Evolutionary conservation across 495 filamentous ascomycete genomes (phyloP).

Genomic region (Entonaema liquescens): DNA sequence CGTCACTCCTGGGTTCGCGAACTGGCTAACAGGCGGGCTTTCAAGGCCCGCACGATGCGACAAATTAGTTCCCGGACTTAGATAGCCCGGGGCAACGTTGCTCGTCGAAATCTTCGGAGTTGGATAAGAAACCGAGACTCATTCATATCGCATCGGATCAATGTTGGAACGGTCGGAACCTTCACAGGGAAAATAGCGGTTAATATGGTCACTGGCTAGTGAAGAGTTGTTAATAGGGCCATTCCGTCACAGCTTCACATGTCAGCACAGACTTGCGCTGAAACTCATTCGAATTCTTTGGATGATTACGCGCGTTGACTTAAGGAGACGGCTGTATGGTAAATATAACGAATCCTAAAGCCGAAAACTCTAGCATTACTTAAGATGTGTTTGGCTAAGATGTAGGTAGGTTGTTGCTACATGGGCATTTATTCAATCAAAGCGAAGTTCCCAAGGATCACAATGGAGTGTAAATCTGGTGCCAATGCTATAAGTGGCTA

Average conservation of each 20-base stretch:
- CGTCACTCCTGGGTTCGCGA: slow-evolving; percentile 16
- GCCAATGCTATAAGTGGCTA: no score
- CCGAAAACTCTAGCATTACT: not conserved
- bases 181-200: not conserved
- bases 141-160: not conserved
- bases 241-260: not conserved
- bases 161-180: not conserved
- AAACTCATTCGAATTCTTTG: not conserved
- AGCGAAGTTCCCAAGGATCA: no score
- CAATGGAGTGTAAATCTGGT: no score
- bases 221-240: not conserved
- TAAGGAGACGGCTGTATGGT: not conserved
- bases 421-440: no score
- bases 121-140: not conserved
- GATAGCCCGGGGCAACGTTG: slow-evolving; percentile 24
- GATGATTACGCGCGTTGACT: not conserved
- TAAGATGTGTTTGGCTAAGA: no score
- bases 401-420: no score
- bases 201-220: not conserved
- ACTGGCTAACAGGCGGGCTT: slow-evolving; percentile 26
- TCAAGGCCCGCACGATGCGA: slow-evolving; percentile 12
- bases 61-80: slow-evolving; percentile 16
- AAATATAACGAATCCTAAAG: not conserved
- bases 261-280: not conserved
- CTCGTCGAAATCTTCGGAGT: slow-evolving; percentile 1